Conservation (phyloP, 1,284 basidiomycete genomes). For the Inonotus hispidus region DNA sequence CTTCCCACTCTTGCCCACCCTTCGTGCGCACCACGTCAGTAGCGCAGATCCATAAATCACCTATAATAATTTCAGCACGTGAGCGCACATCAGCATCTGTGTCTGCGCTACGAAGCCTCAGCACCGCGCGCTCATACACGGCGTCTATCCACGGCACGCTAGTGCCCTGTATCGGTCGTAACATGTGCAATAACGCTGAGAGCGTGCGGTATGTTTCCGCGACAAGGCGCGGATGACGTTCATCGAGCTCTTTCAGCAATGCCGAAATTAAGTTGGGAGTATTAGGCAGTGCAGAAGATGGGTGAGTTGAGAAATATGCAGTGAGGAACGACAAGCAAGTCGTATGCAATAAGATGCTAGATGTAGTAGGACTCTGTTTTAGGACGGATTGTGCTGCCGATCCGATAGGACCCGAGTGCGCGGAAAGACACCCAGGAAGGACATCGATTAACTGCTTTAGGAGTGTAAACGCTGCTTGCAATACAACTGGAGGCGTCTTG, state of each 20-base stretch:
- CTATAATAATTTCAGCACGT: conserved; percentile 78
- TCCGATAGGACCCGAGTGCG: conserved; percentile 59
- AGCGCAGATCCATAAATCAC: conserved; percentile 82
- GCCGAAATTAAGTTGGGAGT: conserved; percentile 52
- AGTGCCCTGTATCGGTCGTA: conserved; percentile 52
- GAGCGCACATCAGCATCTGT: conserved; percentile 90
- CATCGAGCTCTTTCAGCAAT: conserved; percentile 38
- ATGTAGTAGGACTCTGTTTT: conserved; percentile 56
- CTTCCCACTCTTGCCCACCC: conserved; percentile 71
- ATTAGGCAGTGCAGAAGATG: conserved; percentile 60
- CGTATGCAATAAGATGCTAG: conserved; percentile 71
- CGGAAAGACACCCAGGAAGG: conserved; percentile 77
- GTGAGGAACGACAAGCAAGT: conserved; percentile 82
- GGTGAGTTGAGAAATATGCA: conserved; percentile 79
- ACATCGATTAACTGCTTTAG: conserved; percentile 75
- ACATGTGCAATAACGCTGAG: conserved; percentile 60
- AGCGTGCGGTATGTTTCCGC: conserved; percentile 83
- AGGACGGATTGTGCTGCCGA: conserved; percentile 60
- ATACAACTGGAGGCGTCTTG: conserved; percentile 74
- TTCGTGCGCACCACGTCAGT: conserved; percentile 63
- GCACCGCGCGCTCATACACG: conserved; percentile 72
- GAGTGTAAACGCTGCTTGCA: conserved; percentile 82
- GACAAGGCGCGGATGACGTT: conserved; percentile 70
- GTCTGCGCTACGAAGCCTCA: conserved; percentile 70
- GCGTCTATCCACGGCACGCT: conserved; percentile 50